Percentiles rank a stretch among this genome's conserved stretches.
Evolutionary conservation across 2,329 filamentous ascomycete species (phyloP).

Genomic region (Fusarium protoensiforme): DNA sequence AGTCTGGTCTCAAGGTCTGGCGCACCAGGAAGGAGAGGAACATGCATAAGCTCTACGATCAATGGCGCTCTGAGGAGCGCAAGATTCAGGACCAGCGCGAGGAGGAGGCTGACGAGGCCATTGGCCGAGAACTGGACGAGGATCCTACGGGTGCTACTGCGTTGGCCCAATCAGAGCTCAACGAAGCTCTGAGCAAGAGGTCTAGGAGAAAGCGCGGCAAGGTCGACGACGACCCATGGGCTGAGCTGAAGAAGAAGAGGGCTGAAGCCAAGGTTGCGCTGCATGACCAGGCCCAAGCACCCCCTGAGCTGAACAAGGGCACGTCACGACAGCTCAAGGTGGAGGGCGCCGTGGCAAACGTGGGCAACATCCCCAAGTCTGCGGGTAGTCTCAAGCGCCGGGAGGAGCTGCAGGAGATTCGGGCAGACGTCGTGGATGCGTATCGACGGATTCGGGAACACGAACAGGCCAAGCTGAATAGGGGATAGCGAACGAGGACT

Average conservation of each 20-base stretch:
- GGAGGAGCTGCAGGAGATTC: conserved; percentile 51
- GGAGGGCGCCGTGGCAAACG: conserved; percentile 48
- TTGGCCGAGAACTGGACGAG: conserved; percentile 71
- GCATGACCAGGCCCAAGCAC: conserved; percentile 76
- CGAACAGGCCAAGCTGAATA: conserved; percentile 49
- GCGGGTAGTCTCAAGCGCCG: conserved; percentile 53
- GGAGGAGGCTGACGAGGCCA: conserved; percentile 72
- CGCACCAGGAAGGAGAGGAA: conserved; percentile 87
- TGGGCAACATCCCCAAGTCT: conserved; percentile 51
- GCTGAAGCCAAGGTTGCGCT: conserved; percentile 64
- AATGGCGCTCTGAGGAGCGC: conserved; percentile 76
- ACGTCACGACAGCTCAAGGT: conserved; percentile 48
- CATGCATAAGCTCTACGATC: conserved; percentile 82
- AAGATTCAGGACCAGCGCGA: conserved; percentile 72
- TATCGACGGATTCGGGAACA: conserved; percentile 53
- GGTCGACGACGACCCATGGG: conserved; percentile 80
- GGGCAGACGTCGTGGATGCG: conserved; percentile 52
- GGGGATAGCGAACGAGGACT: conserved; percentile 9
- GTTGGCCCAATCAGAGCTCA: conserved; percentile 56
- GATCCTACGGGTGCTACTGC: conserved; percentile 61
- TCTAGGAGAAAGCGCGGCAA: conserved; percentile 60
- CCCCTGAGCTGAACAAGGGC: conserved; percentile 74
- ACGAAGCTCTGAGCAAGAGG: conserved; percentile 47
- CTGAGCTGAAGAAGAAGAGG: conserved; percentile 74
- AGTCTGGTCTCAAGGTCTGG: conserved; percentile 72